These are phyloP conservation scores for Sarcomyxa edulis DNA, from an alignment of 768 basidiomycete genomes.

Conservation along the genomic window DNA sequence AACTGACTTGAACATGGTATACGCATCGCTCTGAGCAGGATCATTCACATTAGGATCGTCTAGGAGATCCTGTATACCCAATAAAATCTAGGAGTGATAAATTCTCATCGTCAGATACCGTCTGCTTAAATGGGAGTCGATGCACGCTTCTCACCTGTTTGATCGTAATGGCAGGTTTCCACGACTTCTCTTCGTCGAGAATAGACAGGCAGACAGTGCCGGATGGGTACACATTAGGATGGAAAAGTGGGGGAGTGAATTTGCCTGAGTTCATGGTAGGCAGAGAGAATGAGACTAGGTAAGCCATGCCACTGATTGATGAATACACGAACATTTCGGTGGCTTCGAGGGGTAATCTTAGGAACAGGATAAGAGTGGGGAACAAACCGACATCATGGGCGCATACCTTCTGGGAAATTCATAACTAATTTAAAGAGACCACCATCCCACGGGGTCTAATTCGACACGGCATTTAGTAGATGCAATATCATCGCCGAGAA, in stretches of 20 bases:
- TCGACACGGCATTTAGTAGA: slow-evolving; percentile 8
- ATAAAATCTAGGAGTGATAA: slow-evolving; percentile 60
- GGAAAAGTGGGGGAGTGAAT: slow-evolving; percentile 93
- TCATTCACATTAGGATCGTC: slow-evolving; percentile 96
- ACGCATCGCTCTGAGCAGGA: slow-evolving; percentile 97
- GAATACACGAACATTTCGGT: slow-evolving; percentile 69
- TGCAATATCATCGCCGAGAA: neutral
- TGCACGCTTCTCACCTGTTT: slow-evolving; percentile 66
- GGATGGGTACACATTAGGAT: slow-evolving; percentile 98
- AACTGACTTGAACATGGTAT: slow-evolving; percentile 96
- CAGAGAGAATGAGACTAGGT: neutral
- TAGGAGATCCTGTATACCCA: slow-evolving; percentile 94
- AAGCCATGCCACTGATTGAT: neutral
- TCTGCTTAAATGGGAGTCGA: neutral
- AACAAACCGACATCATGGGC: too few species aligned
- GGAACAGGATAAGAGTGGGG: slow-evolving; percentile 1
- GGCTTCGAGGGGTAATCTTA: slow-evolving; percentile 93
- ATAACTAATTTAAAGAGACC: slow-evolving; percentile 93
- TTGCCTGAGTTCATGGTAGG: slow-evolving; percentile 57
- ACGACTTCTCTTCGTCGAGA: slow-evolving; percentile 96
- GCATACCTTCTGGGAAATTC: slow-evolving; percentile 94
- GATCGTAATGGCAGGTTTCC: slow-evolving; percentile 99
- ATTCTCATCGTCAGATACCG: slow-evolving; percentile 5
- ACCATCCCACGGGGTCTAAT: slow-evolving; percentile 92
- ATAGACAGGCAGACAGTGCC: slow-evolving; percentile 98